A percentile compares a stretch with the other conserved stretches of the same genome.
Evolutionary conservation across 805 yeast species (phyloP).

Genomic region (Schwanniomyces vanrijiae): DNA sequence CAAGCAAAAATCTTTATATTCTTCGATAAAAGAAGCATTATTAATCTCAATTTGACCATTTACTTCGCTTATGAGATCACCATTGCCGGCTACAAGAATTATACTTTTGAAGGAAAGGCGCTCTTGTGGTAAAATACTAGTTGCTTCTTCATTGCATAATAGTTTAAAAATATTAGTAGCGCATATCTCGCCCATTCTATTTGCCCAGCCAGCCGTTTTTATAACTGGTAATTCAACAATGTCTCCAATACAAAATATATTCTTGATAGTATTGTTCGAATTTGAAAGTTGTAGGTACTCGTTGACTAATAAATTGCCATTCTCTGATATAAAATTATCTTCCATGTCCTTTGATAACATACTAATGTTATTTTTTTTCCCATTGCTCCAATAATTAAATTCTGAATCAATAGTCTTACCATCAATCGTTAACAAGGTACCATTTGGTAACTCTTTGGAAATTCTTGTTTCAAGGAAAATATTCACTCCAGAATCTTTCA

Average conservation of each 20-base stretch:
- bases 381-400: constrained; percentile 37
- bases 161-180: constrained; percentile 37
- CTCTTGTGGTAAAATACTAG: constrained; percentile 35
- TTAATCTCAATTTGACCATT: constrained; percentile 34
- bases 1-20: constrained; percentile 42
- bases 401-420: constrained; percentile 27
- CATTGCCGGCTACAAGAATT: constrained; percentile 42
- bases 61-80: constrained; percentile 37
- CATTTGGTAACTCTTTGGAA: constrained; percentile 21
- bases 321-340: constrained; percentile 22
- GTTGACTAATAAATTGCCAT: constrained; percentile 33
- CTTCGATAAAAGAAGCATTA: constrained; percentile 33
- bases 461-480: constrained; percentile 31
- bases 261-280: constrained; percentile 15
- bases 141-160: constrained; percentile 26
- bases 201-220: constrained; percentile 47
- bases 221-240: constrained; percentile 39
- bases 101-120: constrained; percentile 38
- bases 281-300: constrained; percentile 34
- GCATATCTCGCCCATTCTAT: constrained; percentile 40
- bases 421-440: constrained; percentile 26
- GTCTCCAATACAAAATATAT: constrained; percentile 40
- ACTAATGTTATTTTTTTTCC: constrained; percentile 31
- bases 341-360: constrained; percentile 21
- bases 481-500: constrained; percentile 27